Evolutionary conservation across 768 basidiomycete species (phyloP).

Genomic region (Amanita rimosa): DNA sequence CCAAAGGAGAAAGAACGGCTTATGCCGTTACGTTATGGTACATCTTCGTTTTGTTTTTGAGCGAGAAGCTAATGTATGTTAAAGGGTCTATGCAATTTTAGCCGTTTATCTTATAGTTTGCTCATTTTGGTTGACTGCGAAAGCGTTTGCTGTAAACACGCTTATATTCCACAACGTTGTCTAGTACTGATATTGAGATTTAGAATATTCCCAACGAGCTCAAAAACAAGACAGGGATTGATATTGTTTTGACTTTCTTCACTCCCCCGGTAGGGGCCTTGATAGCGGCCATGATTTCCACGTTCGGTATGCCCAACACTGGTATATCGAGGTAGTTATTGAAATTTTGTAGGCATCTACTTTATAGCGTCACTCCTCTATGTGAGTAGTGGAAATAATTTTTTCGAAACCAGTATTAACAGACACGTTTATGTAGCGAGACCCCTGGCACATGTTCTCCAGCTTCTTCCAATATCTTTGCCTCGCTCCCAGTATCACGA

Average conservation of each 20-base stretch:
- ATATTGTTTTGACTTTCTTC: constrained; percentile 55
- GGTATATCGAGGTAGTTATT: background rate
- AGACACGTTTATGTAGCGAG: constrained; percentile 39
- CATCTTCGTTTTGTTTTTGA: background rate
- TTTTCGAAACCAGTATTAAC: background rate
- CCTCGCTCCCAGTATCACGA: constrained; percentile 88
- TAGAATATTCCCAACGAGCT: constrained; percentile 45
- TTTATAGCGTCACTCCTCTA: constrained; percentile 77
- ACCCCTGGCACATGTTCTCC: constrained; percentile 97
- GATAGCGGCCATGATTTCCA: constrained; percentile 81
- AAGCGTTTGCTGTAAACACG: constrained; percentile 58
- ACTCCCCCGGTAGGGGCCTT: constrained; percentile 68
- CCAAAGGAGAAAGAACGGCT: constrained; percentile 75
- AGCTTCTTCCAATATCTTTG: constrained; percentile 88
- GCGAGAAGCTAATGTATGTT: background rate
- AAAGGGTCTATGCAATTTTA: constrained; percentile 75
- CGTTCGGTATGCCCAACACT: constrained; percentile 47
- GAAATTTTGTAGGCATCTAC: constrained; percentile 49
- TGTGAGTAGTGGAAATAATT: constrained; percentile 30
- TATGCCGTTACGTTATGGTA: constrained; percentile 70
- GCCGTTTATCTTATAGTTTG: constrained; percentile 79
- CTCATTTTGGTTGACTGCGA: constrained; percentile 74
- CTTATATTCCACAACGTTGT: background rate
- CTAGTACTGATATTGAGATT: background rate
- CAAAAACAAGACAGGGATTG: constrained; percentile 30